Conservation (phyloP, 2,329 filamentous ascomycete species). For the Parascedosporium putredinis region DNA sequence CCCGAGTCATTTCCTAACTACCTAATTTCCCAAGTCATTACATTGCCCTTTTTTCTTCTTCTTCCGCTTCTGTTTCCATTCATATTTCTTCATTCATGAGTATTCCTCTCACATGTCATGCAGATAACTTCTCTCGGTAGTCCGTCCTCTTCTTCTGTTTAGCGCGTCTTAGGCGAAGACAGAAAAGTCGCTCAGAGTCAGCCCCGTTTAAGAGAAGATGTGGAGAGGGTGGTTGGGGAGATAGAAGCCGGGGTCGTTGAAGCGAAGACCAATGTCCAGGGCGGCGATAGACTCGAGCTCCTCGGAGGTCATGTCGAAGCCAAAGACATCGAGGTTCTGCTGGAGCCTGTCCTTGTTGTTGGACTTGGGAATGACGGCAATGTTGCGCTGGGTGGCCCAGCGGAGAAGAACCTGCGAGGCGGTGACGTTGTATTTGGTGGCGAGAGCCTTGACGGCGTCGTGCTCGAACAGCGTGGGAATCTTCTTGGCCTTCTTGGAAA, state of each 20-base stretch:
- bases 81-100: too few relatives aligned
- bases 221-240: constrained; percentile 32
- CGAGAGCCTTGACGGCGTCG: constrained; percentile 51
- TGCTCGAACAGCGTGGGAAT: constrained; percentile 63
- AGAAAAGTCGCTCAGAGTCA: too few relatives aligned
- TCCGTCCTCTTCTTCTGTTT: too few relatives aligned
- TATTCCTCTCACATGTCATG: too few relatives aligned
- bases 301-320: constrained; percentile 53
- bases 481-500: constrained; percentile 53
- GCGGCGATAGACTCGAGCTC: constrained; percentile 58
- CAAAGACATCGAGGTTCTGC: constrained; percentile 57
- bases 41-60: background rate
- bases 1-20: background rate
- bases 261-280: constrained; percentile 57
- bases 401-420: constrained; percentile 73
- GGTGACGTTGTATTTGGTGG: constrained; percentile 61
- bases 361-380: constrained; percentile 77
- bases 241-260: constrained; percentile 51
- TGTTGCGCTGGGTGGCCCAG: constrained; percentile 74
- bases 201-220: constrained; percentile 35
- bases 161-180: too few relatives aligned
- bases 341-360: constrained; percentile 40
- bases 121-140: too few relatives aligned
- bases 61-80: background rate
- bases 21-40: background rate